These are phyloP conservation scores for Fusarium siculi DNA, from an alignment of 2,329 filamentous ascomycete species.

Conservation along the genomic window DNA sequence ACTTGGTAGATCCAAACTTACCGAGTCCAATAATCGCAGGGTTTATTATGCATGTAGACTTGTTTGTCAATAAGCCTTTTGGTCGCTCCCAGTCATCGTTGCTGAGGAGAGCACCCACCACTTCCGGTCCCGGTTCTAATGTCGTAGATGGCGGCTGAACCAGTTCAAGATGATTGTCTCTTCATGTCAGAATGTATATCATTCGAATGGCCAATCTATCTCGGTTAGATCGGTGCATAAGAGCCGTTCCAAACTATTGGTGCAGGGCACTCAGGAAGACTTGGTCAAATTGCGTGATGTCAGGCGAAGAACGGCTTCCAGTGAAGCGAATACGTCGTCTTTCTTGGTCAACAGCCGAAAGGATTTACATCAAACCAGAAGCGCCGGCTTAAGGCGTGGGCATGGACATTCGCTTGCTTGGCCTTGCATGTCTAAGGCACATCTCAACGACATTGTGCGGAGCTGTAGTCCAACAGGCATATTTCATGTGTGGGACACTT, in stretches of 20 bases:
- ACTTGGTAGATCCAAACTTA: neutral
- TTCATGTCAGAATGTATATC: neutral
- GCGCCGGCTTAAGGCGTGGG: neutral
- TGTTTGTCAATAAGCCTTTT: neutral
- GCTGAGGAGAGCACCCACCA: neutral
- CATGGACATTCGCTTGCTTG: neutral
- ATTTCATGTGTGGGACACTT: neutral
- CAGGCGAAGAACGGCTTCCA: conserved; percentile 8
- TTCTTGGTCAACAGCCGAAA: neutral
- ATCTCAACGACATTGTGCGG: neutral
- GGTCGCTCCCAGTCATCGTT: conserved; percentile 4
- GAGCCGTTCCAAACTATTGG: conserved; percentile 14
- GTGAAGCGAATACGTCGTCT: neutral
- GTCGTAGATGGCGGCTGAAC: neutral
- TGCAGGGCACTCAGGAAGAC: conserved; percentile 12
- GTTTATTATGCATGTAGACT: conserved; percentile 14
- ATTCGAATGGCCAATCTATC: neutral
- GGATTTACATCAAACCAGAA: neutral
- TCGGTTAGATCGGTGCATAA: neutral
- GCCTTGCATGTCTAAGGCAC: conserved; percentile 3
- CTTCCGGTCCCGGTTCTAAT: conserved; percentile 1
- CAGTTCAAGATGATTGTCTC: neutral
- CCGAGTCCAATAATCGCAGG: conserved; percentile 1
- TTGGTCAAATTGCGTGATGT: conserved; percentile 5
- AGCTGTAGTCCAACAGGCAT: conserved; percentile 16